A percentile compares a stretch with the other conserved stretches of the same genome.
These are phyloP conservation scores for Acacia crassicarpa DNA, from an alignment of 306 rosid species.

Conservation along the genomic window DNA sequence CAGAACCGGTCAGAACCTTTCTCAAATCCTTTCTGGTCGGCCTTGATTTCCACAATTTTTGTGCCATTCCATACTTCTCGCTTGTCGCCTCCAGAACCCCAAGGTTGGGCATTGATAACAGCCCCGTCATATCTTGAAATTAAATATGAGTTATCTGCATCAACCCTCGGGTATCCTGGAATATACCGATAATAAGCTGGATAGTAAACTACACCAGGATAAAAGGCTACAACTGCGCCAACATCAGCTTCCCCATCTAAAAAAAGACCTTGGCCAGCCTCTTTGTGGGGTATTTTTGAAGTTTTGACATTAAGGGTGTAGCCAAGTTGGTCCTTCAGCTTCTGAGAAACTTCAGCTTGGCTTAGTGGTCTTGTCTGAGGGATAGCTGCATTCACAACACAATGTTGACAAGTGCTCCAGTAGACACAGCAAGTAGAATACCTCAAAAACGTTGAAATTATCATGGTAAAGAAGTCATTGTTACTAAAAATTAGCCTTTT, in stretches of 20 bases:
- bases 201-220: conserved; percentile 82
- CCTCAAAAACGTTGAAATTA: conserved; percentile 26
- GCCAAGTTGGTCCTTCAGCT: conserved; percentile 66
- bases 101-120: conserved; percentile 84
- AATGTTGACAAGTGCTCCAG: conserved; percentile 41
- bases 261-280: conserved; percentile 80
- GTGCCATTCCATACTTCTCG: conserved; percentile 64
- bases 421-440: conserved; percentile 19
- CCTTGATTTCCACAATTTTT: conserved; percentile 31
- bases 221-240: conserved; percentile 77
- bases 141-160: conserved; percentile 73
- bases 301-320: conserved; percentile 69
- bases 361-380: conserved; percentile 59
- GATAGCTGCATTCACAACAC: conserved; percentile 67
- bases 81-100: conserved; percentile 75
- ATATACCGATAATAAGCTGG: conserved; percentile 84
- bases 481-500: conserved; percentile 14
- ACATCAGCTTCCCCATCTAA: conserved; percentile 72
- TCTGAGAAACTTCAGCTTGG: conserved; percentile 60
- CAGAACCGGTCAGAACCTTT: conserved; percentile 68
- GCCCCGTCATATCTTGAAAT: conserved; percentile 83
- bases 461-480: not conserved
- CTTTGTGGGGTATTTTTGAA: conserved; percentile 74
- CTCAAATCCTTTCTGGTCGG: conserved; percentile 40
- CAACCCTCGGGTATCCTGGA: conserved; percentile 90